Evolutionary conservation across 306 rosid genomes (phyloP), one percentile per base, ranked within the genome.

Genomic region (Quercus dentata): DNA sequence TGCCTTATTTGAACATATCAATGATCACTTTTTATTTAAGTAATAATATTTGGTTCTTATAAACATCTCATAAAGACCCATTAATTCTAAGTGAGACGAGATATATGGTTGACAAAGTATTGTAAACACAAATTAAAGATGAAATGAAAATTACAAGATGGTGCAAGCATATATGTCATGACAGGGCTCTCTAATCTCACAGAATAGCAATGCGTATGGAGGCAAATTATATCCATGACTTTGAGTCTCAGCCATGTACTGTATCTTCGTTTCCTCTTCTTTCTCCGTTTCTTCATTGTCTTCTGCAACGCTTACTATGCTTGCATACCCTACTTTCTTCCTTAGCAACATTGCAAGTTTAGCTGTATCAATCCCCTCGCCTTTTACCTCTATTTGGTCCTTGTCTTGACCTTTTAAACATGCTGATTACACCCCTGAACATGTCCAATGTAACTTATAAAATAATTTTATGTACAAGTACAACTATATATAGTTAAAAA

Each of bases 321-420:
- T 59, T 1, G 88, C 90, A 5, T 0, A 5, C n/a, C 82, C 84
- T 10, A 84, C 19, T 5, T 56, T 61, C 79, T 82, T 84, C 10
- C 90, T 68, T 17, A 87, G 83, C 19, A 38, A 52, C 44, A 33
- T 58, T n/a, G 77, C 27, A 57, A 87, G 90, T 74, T 35, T 11
- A 7, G 80, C 83, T 6, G 84, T 70, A 17, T 87, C 88, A 2
- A 87, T 38, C 3, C 18, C 75, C 0, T 82, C 78, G 15, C 90
- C 90, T 8, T 69, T 69, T 1, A 87, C 81, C 61, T 76, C 90
- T 3, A 87, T 74, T 74, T 79, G 71, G 56, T 73, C 79, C 74
- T 82, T 76, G 17, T 76, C 85, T 1, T 13, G 17, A 7, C 82
- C 77, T 28, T 49, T 73, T 6, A 81, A 33, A 20, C 10, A 55